Conservation (phyloP, 2,329 filamentous ascomycete species). For the Metarhizium sp. region DNA sequence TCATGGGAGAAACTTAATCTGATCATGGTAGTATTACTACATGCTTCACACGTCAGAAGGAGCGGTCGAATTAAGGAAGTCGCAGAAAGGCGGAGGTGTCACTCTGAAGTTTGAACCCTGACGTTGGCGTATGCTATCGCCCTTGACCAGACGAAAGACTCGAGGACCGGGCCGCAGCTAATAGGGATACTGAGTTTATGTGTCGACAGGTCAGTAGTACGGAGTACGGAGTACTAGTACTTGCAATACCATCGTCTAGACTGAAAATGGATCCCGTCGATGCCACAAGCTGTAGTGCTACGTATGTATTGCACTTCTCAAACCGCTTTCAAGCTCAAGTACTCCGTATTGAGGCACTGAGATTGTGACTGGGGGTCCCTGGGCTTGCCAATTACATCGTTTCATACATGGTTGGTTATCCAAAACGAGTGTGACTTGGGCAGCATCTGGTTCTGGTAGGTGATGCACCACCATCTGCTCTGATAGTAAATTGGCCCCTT, state of each 20-base stretch:
- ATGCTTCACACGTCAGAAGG: no score
- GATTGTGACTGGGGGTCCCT: neutral
- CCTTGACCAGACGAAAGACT: neutral
- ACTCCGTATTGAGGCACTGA: neutral
- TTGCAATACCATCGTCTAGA: neutral
- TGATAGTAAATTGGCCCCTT: neutral
- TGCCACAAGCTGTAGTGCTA: neutral
- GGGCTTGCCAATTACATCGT: neutral
- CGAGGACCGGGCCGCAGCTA: slow-evolving; percentile 1
- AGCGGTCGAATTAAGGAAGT: no score
- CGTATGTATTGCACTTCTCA: no score
- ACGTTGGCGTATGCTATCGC: neutral
- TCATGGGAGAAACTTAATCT: no score
- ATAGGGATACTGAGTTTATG: neutral
- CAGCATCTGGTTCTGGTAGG: neutral
- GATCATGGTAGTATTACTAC: no score
- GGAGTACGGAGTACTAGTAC: neutral
- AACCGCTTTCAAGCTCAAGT: neutral
- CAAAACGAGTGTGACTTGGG: neutral
- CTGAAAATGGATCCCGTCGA: neutral
- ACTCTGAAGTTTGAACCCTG: no score
- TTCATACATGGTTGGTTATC: neutral
- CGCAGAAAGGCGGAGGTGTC: no score
- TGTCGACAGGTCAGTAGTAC: neutral
- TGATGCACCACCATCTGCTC: neutral